Percentiles rank a stretch among this genome's conserved stretches.
These are phyloP conservation scores for Aureobasidium namibiae DNA, from an alignment of 2,329 filamentous ascomycete genomes.

Conservation along the genomic window DNA sequence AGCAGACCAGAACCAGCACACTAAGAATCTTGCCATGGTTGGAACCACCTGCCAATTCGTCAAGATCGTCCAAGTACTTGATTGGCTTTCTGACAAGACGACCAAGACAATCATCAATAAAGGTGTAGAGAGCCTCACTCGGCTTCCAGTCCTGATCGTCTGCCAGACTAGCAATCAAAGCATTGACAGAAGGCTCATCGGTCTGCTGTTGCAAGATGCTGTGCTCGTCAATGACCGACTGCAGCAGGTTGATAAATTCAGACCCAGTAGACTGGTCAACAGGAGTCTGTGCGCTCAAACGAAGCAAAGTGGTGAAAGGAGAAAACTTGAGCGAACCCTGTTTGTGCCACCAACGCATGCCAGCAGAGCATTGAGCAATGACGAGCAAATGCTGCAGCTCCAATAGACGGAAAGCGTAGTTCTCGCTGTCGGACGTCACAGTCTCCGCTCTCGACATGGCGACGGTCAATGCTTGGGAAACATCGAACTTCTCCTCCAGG, in stretches of 20 bases:
- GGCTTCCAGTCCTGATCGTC: constrained; percentile 11
- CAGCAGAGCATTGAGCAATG: constrained; percentile 71
- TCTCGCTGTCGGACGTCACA: constrained; percentile 24
- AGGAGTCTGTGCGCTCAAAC: constrained; percentile 39
- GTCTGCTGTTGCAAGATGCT: constrained; percentile 52
- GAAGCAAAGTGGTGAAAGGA: constrained; percentile 64
- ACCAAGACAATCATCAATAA: constrained; percentile 74
- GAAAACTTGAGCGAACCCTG: constrained; percentile 54
- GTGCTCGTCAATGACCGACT: constrained; percentile 55
- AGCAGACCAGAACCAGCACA: constrained; percentile 58
- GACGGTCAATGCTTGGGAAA: constrained; percentile 66
- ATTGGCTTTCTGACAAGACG: constrained; percentile 69
- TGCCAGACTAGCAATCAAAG: constrained; percentile 38
- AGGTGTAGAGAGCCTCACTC: constrained; percentile 48
- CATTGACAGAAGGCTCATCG: constrained; percentile 32
- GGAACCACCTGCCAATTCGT: constrained; percentile 35
- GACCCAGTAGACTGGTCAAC: constrained; percentile 31
- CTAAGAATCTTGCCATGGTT: constrained; percentile 39
- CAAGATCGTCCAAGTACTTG: constrained; percentile 69
- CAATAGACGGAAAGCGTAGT: constrained; percentile 51
- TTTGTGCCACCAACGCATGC: constrained; percentile 87
- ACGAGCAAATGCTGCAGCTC: constrained; percentile 75
- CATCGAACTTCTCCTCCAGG: constrained; percentile 78
- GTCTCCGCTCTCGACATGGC: constrained; percentile 54
- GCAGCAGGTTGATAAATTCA: constrained; percentile 40